Conservation (phyloP, 306 rosid species). For the Spatholobus suberectus region DNA sequence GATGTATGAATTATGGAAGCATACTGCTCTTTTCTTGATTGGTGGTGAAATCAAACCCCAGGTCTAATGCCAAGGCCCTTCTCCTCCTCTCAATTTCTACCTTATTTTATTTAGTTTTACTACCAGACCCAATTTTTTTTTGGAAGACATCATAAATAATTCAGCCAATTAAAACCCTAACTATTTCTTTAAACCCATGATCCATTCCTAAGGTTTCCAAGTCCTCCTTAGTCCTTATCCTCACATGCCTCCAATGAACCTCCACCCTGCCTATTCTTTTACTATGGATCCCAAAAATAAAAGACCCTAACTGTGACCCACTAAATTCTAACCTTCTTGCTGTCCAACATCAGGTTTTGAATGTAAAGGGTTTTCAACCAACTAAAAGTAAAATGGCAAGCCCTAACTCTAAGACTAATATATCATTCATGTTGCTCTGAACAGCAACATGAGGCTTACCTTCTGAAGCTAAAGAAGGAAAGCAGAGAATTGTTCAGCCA, state of each 20-base stretch:
- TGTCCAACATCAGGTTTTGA: not conserved
- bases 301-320: not conserved
- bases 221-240: not conserved
- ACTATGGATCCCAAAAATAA: not conserved
- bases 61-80: not conserved
- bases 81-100: not conserved
- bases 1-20: not conserved
- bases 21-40: not conserved
- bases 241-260: not conserved
- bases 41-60: not conserved
- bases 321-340: not conserved
- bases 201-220: not conserved
- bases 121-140: not conserved
- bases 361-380: conserved; percentile 6
- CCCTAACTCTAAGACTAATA: not conserved
- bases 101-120: not conserved
- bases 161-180: not conserved
- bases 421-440: conserved; percentile 33
- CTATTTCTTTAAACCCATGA: not conserved
- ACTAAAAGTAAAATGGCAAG: conserved; percentile 5
- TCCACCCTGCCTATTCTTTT: not conserved
- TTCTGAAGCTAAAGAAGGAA: conserved; percentile 35
- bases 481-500: conserved; percentile 37
- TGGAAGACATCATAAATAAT: not conserved
- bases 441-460: conserved; percentile 27